Evolutionary conservation across 2,329 filamentous ascomycete genomes (phyloP).

Genomic region (Cladosporium sp.): DNA sequence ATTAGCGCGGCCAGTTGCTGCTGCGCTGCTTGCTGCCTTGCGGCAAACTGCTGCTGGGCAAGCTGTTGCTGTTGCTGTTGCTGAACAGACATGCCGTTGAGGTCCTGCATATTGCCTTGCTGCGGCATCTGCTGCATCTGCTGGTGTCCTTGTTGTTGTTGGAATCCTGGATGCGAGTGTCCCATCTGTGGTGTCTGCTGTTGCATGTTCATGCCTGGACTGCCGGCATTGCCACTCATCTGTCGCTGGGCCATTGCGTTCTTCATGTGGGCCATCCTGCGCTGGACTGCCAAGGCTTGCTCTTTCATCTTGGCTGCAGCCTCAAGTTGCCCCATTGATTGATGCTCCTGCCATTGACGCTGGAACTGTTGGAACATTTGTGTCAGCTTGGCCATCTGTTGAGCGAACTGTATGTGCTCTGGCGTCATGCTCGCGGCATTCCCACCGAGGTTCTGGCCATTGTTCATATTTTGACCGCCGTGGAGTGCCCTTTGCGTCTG

Average conservation of each 20-base stretch:
- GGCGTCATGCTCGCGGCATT: conserved; percentile 17
- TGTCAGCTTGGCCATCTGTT: conserved; percentile 11
- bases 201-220: conserved; percentile 14
- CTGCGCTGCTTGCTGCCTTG: conserved; percentile 20
- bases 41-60: conserved; percentile 15
- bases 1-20: conserved; percentile 17
- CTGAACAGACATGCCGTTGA: conserved; percentile 20
- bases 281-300: background rate
- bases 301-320: background rate
- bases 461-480: conserved; percentile 1
- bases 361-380: conserved; percentile 2
- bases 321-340: background rate
- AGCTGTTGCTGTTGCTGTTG: conserved; percentile 17
- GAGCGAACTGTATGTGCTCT: conserved; percentile 17
- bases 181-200: conserved; percentile 21
- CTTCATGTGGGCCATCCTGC: background rate
- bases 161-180: conserved; percentile 31
- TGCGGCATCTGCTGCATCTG: conserved; percentile 36
- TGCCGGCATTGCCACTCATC: conserved; percentile 13
- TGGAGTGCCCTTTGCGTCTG: conserved; percentile 25
- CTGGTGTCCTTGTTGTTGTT: conserved; percentile 27
- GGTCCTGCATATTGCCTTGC: conserved; percentile 28
- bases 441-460: conserved; percentile 11
- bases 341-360: background rate
- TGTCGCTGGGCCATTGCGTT: conserved; percentile 18